Percentiles rank a stretch among this genome's conserved stretches.
These are phyloP conservation scores for Beta lomatogona DNA, from an alignment of 179 eudicot genomes.

Conservation along the genomic window DNA sequence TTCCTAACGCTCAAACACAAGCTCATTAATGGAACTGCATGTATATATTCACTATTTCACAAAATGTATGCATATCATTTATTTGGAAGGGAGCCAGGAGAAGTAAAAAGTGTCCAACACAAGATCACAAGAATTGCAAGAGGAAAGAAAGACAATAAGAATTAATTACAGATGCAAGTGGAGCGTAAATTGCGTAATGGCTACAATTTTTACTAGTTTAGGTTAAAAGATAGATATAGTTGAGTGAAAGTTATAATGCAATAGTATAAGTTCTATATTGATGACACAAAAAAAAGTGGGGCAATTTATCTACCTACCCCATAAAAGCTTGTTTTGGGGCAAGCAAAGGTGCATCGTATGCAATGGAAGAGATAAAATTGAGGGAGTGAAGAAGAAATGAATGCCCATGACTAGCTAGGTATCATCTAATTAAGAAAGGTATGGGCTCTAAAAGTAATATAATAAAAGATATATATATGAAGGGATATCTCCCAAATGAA, in stretches of 20 bases:
- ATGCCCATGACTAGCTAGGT: neutral
- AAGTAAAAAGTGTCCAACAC: neutral
- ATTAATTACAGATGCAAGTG: neutral
- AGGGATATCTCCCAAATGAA: constrained; percentile 5
- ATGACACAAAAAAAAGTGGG: neutral
- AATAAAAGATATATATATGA: neutral
- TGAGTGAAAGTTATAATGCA: neutral
- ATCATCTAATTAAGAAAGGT: constrained; percentile 1
- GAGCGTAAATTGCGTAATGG: neutral
- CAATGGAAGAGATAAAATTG: neutral
- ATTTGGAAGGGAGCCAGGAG: neutral
- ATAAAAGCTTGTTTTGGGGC: constrained; percentile 24
- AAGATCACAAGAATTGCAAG: neutral
- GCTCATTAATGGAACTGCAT: neutral
- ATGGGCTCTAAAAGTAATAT: constrained; percentile 19
- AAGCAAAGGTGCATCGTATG: neutral
- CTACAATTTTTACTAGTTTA: neutral
- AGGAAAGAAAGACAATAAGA: neutral
- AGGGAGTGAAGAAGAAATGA: neutral
- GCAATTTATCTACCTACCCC: constrained; percentile 15
- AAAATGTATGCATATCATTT: too few species aligned
- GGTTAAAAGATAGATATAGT: neutral
- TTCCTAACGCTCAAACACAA: neutral
- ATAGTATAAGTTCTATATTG: neutral
- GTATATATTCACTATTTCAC: too few species aligned